Base-by-base conservation (phyloP, 805 yeast genomes). In the Myxozyma sirexii region DNA sequence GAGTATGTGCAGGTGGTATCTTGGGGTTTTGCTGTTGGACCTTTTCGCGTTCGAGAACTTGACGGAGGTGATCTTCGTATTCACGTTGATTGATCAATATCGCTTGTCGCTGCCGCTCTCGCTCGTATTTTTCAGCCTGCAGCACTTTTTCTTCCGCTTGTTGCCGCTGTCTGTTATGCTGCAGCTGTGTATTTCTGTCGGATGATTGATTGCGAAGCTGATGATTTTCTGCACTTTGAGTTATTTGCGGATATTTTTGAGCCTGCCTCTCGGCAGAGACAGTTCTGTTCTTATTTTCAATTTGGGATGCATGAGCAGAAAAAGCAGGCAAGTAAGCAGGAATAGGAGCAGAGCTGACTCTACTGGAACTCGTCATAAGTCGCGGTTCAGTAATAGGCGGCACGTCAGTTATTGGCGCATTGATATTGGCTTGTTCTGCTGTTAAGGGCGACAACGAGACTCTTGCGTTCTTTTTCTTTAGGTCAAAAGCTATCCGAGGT, bases 1-100 rank as follows among this genome's bases (percentile, higher is more conserved):
- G n/a, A n/a, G n/a, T n/a, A n/a, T n/a, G n/a, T n/a, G n/a, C n/a
- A n/a, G n/a, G n/a, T n/a, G n/a, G n/a, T n/a, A n/a, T n/a, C n/a
- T n/a, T 42, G 26, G 6, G 8, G 27, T 42, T 19, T 10, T n/a
- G 24, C 13, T 41, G 45, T 23, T 31, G 23, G 24, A 29, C 2
- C 31, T 46, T 46, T 46, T 46, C 50, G 10, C 50, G 38, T 15
- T 46, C 39, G 15, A 46, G 50, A 8, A 46, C 26, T 19, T 46
- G 50, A 1, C 50, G 38, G 5, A 46, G 23, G 31, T 46, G 50
- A 5, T 46, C 50, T 17, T 46, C 50, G 37, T 46, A 31, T 26
- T 46, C 50, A 1, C 24, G 37, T 31, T 46, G 50, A 10, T 46
- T 29, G n/a, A 15, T 6, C 15, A 17, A 17, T 17, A 39, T 31